Base-by-base conservation (phyloP, 2,329 filamentous ascomycete species). In the Colletotrichum noveboracense region DNA sequence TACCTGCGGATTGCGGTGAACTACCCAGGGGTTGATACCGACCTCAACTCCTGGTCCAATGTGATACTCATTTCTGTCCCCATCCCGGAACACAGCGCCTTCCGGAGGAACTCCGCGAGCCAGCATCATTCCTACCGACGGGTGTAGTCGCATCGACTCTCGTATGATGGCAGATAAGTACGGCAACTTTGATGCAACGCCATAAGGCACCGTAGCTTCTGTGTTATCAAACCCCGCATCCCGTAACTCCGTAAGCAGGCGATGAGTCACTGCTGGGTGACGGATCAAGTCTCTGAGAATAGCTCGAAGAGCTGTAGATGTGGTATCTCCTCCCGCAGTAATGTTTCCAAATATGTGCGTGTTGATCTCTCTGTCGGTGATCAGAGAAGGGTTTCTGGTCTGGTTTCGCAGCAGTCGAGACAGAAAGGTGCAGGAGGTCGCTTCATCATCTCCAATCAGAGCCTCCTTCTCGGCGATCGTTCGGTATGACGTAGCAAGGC, bases 331-430 rank as follows among this genome's bases (percentile, higher is more conserved):
- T n/a, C 38, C 38, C 38, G 18, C 38, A 48, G 38, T 48, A 48
- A 48, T 48, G 18, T 48, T 48, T 26, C 66, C 66, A 24, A 75
- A 71, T 7, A 60, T 34, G 43, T 75, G 67, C 13, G 67, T 66
- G 21, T 70, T 75, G 6, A 75, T 64, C 48, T 75, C 72, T 30
- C 72, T 43, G 52, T 75, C 72, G 36, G 28, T 75, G 18, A 75
- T 28, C 28, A 68, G 60, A 4, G 58, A 43, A 10, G 72, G 67
- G 10, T 48, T 75, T 55, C 71, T 71, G 5, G 32, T 64, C 36
- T 75, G 72, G 13, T 75, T 70, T 9, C 60, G 18, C 26, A 75
- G 16, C 14, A 75, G 38, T 21, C 28, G 34, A 43, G 65, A 56
- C 8, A 75, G 48, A 34, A 75, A 75, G 26, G 72, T 75, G 30